phyloP scores from a whole-genome alignment of 305 asterid genomes.

The Fraxinus xanthoxyloides region DNA sequence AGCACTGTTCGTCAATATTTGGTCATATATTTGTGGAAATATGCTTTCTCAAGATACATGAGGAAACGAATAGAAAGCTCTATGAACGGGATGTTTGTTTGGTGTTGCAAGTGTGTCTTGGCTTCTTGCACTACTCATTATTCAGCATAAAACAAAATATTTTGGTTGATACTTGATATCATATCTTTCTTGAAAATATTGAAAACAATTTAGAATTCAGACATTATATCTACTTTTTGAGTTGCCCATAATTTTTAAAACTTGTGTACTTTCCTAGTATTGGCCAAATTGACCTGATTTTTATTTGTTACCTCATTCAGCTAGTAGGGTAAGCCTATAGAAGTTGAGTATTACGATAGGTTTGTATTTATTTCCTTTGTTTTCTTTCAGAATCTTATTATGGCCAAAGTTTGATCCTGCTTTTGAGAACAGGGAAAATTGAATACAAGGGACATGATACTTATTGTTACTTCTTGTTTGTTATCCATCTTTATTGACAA shows the following conservation, averaged over 20 bases:
- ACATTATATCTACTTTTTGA: not conserved
- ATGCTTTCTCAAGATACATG: not conserved
- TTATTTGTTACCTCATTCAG: not conserved
- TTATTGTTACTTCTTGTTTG: not conserved
- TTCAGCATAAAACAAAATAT: not conserved
- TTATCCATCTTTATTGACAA: not conserved
- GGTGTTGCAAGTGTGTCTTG: not conserved
- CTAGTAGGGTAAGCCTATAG: slow-evolving; percentile 2
- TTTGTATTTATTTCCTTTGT: not conserved
- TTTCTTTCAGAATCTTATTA: not conserved
- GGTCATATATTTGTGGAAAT: not conserved
- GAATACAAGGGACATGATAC: not conserved
- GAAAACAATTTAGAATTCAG: not conserved
- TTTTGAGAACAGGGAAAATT: not conserved
- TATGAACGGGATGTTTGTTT: not conserved
- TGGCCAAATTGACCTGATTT: not conserved
- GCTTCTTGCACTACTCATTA: not conserved
- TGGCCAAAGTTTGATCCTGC: not conserved
- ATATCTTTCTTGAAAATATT: not conserved
- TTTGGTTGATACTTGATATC: not conserved
- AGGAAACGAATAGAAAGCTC: not conserved
- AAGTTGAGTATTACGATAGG: not conserved
- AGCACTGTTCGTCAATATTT: not conserved
- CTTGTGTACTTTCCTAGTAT: not conserved
- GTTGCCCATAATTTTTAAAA: not conserved